A percentile compares a stretch with the other conserved stretches of the same genome.
phyloP scores from a whole-genome alignment of 139 green algal genomes.

The Picochlorum costavermella region DNA sequence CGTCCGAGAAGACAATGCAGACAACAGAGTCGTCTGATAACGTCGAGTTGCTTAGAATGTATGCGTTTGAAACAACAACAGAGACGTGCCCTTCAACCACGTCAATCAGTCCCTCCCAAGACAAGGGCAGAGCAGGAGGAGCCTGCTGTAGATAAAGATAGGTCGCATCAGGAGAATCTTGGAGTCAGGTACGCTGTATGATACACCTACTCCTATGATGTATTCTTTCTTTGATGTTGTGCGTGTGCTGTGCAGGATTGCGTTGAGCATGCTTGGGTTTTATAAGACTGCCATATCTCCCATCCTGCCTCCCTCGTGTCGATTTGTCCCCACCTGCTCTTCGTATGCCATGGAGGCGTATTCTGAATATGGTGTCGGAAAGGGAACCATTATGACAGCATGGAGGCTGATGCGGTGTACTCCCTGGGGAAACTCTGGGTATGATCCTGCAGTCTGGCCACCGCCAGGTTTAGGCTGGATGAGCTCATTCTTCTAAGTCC shows the following conservation, averaged over 20 bases:
- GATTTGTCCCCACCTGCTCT: conserved; percentile 71
- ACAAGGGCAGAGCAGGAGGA: no score
- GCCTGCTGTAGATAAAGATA: no score
- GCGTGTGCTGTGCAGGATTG: conserved; percentile 17
- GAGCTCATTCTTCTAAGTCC: neutral
- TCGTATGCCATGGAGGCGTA: conserved; percentile 48
- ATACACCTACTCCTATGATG: neutral
- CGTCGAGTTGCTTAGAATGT: no score
- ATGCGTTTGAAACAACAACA: no score
- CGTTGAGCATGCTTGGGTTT: conserved; percentile 49
- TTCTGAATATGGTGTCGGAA: conserved; percentile 46
- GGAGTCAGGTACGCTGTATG: neutral
- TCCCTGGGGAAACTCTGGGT: conserved; percentile 42
- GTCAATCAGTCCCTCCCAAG: no score
- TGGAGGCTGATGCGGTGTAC: conserved; percentile 74
- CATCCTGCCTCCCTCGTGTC: conserved; percentile 59
- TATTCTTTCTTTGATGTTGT: neutral
- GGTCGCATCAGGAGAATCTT: neutral
- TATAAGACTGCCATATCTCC: conserved; percentile 68
- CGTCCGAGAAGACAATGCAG: no score
- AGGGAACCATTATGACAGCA: conserved; percentile 60
- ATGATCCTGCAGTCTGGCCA: conserved; percentile 39
- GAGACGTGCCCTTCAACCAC: no score
- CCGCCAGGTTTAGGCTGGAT: conserved; percentile 20
- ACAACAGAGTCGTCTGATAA: no score